These are phyloP conservation scores for Hypoxylon rubiginosum DNA, from an alignment of 2,329 filamentous ascomycete species.

Conservation along the genomic window DNA sequence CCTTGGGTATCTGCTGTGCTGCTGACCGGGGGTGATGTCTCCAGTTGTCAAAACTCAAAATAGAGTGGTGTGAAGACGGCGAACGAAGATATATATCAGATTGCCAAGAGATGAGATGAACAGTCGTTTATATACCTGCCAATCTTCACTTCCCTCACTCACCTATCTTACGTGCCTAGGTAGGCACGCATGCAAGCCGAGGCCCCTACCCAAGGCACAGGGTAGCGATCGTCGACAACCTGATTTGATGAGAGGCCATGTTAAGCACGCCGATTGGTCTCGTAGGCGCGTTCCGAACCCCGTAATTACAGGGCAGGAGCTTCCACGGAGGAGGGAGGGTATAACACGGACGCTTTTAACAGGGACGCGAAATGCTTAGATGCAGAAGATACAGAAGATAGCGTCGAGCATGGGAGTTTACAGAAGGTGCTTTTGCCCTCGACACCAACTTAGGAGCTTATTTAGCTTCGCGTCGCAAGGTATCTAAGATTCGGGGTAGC, in stretches of 20 bases:
- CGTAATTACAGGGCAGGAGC: constrained; percentile 7
- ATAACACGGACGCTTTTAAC: constrained; percentile 13
- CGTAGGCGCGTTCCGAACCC: constrained; percentile 13
- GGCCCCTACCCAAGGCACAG: background rate
- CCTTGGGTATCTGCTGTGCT: background rate
- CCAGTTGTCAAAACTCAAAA: background rate
- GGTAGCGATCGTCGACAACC: constrained; percentile 8
- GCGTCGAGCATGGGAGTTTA: constrained; percentile 27
- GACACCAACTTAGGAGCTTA: background rate
- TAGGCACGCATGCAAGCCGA: background rate
- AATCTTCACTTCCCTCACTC: constrained; percentile 1
- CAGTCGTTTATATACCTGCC: constrained; percentile 1
- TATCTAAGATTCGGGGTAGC: constrained; percentile 19
- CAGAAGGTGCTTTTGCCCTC: constrained; percentile 32
- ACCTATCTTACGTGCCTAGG: background rate
- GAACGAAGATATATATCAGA: constrained; percentile 7
- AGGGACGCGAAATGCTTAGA: constrained; percentile 8
- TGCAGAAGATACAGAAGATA: constrained; percentile 12
- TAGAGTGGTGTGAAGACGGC: background rate
- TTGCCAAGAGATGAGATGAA: constrained; percentile 27
- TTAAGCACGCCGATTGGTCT: constrained; percentile 13
- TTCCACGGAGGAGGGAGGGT: constrained; percentile 15
- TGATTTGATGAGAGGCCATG: constrained; percentile 12
- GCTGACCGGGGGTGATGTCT: background rate
- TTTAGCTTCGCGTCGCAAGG: constrained; percentile 18